Conservation (phyloP, 306 rosid genomes). For the Hippophae tibetana region DNA sequence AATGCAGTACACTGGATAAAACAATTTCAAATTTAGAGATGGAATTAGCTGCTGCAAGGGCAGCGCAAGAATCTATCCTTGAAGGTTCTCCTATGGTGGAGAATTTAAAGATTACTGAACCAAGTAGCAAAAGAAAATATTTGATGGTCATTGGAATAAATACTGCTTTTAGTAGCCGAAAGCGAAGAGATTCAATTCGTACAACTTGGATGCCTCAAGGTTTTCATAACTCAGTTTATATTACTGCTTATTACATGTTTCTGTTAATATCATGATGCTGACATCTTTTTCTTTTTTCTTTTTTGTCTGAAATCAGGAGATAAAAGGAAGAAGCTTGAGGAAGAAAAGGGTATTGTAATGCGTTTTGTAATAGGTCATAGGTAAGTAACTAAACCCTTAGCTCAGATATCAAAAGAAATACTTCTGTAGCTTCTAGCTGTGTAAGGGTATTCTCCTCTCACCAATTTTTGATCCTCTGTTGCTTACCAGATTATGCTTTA, state of each 20-base stretch:
- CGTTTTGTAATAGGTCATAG: constrained; percentile 60
- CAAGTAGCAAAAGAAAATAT: constrained; percentile 34
- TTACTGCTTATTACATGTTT: no score
- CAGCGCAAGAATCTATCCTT: constrained; percentile 39
- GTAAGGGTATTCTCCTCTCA: no score
- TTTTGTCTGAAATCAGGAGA: constrained; percentile 23
- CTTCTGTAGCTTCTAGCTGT: not conserved
- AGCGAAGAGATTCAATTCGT: constrained; percentile 52
- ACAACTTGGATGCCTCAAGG: constrained; percentile 64
- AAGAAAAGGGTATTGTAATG: constrained; percentile 42
- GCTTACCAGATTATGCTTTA: no score
- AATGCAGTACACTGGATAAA: constrained; percentile 43
- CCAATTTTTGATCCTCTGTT: no score
- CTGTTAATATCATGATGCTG: not conserved
- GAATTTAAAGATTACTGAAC: constrained; percentile 19
- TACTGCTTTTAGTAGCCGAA: constrained; percentile 57
- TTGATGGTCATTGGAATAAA: constrained; percentile 47
- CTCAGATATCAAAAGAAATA: not conserved
- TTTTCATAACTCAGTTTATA: not conserved
- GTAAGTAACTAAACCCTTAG: constrained; percentile 12
- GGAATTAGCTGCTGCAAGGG: constrained; percentile 54
- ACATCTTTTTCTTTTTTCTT: not conserved
- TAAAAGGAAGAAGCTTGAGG: constrained; percentile 48
- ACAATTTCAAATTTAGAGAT: constrained; percentile 50
- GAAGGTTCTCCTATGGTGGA: constrained; percentile 29